A percentile compares a stretch with the other conserved stretches of the same genome.
Conservation (phyloP, 108 stramenopile genomes). For the Epipyxis sp. region DNA sequence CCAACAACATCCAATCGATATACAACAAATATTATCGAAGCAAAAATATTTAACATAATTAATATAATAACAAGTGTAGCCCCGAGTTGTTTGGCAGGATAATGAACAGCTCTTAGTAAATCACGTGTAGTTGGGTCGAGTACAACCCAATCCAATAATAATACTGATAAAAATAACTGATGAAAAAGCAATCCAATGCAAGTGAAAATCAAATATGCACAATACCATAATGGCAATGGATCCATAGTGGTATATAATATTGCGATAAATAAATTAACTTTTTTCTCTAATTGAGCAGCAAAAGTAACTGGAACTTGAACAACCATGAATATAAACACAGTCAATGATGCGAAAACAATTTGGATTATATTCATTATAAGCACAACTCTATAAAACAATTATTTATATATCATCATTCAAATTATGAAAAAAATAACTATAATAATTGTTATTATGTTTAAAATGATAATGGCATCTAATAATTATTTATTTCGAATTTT, state of each 20-base stretch:
- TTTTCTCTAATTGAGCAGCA: background rate
- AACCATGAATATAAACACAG: background rate
- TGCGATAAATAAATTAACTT: background rate
- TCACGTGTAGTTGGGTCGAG: background rate
- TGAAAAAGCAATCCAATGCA: background rate
- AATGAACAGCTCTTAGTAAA: background rate
- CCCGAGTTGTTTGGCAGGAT: background rate
- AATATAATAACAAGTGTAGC: constrained; percentile 5
- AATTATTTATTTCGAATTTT: no score
- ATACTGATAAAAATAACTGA: background rate
- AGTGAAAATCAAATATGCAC: background rate
- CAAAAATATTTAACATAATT: background rate
- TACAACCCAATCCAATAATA: constrained; percentile 17
- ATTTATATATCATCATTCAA: no score
- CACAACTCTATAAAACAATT: background rate
- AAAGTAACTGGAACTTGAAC: constrained; percentile 13
- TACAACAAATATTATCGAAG: background rate
- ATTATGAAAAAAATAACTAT: no score
- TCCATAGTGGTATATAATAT: background rate
- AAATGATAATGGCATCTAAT: no score
- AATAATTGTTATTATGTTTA: no score
- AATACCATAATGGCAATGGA: constrained; percentile 27
- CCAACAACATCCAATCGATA: background rate
- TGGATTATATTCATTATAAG: constrained; percentile 6
- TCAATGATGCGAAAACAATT: background rate